Base-by-base conservation (phyloP, 495 filamentous ascomycete genomes). In the Jackrogersella multiformis region DNA sequence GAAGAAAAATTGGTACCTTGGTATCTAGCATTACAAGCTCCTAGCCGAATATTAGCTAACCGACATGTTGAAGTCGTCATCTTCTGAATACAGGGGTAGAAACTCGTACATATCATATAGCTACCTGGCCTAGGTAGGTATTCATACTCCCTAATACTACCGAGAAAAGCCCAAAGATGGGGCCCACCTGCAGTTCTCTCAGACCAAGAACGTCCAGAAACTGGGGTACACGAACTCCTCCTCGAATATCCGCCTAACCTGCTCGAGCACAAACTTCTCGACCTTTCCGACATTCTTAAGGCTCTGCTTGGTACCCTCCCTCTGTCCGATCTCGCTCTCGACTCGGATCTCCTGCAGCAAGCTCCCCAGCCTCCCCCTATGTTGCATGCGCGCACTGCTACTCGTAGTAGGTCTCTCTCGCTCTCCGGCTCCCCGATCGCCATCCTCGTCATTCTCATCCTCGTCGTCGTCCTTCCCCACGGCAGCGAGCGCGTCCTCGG, bases 201-300 rank as follows among this genome's bases (percentile, higher is more conserved):
- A 97, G 7, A 99, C 87, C 60, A 99, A 79, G 74, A 98, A 97
- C 1, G 94, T 99, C 93, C 94, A 97, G 78, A 92, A 98, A 75
- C 93, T 97, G 36, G 95, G 95, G 79, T 94, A 99, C 20, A 99
- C 94, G 75, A 99, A 91, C 76, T 99, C 95, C 73, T 97, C 95
- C 78, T 99, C 95, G 72, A 99, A 98, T 61, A 98, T 97, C 58
- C 93, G 86, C 61, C 94, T 88, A 32, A 99, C 95, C 75, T 98
- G 96, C 74, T 97, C 94, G 20, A 99, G 84, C 45, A 99, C 92
- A 74, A 99, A 99, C 64, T 92, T 89, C 80, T 99, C 95, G 35
- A 99, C 95, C 80, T 99, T 99, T 15, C 96, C 94, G 35, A 99
- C 93, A 77, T 99, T 99, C 82, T 97, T 98, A 24, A 99, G 78